These are phyloP conservation scores for Trametes cingulata DNA, from an alignment of 768 basidiomycete genomes.

Conservation along the genomic window DNA sequence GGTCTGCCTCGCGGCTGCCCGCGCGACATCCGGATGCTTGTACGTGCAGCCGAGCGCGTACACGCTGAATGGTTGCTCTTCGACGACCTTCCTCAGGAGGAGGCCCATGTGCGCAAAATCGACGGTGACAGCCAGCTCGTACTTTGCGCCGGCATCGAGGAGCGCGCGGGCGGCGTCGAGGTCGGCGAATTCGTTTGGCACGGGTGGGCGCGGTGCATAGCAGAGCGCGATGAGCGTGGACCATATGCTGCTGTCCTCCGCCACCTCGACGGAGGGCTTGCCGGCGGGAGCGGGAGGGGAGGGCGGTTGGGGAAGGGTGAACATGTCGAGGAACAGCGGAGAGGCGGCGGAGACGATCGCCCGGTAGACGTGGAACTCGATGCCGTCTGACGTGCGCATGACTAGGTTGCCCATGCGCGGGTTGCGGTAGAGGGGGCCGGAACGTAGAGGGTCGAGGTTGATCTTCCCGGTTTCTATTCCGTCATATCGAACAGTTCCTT, in stretches of 20 bases:
- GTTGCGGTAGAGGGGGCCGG: not conserved
- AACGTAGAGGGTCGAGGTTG: slow-evolving; percentile 48
- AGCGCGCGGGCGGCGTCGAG: not conserved
- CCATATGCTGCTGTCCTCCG: slow-evolving; percentile 20
- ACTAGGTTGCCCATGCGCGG: slow-evolving; percentile 5
- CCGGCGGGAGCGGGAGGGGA: not conserved
- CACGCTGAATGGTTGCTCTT: not conserved
- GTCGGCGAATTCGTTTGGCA: not conserved
- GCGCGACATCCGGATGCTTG: not conserved
- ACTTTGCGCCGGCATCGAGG: slow-evolving; percentile 20
- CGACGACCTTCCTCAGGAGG: not conserved
- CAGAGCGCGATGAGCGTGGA: slow-evolving; percentile 23
- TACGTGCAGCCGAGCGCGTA: not conserved
- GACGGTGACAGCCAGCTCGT: not conserved
- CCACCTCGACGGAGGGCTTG: slow-evolving; percentile 9
- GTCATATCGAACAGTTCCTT: slow-evolving; percentile 50
- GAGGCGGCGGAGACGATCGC: slow-evolving; percentile 16
- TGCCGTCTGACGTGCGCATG: slow-evolving; percentile 20
- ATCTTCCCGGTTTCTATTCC: slow-evolving; percentile 41
- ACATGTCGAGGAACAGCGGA: slow-evolving; percentile 14
- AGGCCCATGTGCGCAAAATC: not conserved
- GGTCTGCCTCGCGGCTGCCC: not conserved
- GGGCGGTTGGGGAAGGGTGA: slow-evolving; percentile 12
- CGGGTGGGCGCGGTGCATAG: slow-evolving; percentile 24
- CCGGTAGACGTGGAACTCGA: slow-evolving; percentile 16